Conservation (phyloP, 2,329 filamentous ascomycete species). For the Dactylellina haptotyla region DNA sequence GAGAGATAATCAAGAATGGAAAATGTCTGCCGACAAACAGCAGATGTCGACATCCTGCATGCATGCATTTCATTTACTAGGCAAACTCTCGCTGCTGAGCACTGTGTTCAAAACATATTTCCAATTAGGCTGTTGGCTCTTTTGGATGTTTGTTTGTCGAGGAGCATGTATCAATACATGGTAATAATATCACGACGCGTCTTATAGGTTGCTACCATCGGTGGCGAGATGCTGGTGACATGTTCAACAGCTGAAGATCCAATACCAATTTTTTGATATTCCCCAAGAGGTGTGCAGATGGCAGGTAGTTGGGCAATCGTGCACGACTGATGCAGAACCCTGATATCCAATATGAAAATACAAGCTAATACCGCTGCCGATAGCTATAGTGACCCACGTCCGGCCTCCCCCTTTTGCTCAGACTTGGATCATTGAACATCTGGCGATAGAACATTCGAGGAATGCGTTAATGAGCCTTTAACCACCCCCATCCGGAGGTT, state of each 20-base stretch:
- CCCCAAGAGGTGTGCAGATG: too few relatives aligned
- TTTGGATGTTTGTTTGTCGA: conserved; percentile 6
- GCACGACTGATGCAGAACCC: not conserved
- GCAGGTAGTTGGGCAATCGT: not conserved
- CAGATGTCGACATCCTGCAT: conserved; percentile 54
- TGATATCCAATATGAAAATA: conserved; percentile 10
- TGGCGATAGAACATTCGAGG: conserved; percentile 8
- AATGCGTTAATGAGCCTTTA: conserved; percentile 13
- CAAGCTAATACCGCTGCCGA: too few relatives aligned
- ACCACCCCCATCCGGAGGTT: not conserved
- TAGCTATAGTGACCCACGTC: too few relatives aligned
- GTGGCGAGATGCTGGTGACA: conserved; percentile 50
- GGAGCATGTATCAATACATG: conserved; percentile 22
- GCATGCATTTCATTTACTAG: conserved; percentile 45
- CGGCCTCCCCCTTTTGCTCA: not conserved
- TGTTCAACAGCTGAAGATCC: conserved; percentile 36
- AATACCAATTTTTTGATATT: not conserved
- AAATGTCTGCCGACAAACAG: conserved; percentile 45
- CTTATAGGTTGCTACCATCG: conserved; percentile 17
- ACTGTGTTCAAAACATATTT: not conserved
- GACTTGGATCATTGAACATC: not conserved
- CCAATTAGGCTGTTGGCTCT: conserved; percentile 15
- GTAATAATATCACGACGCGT: conserved; percentile 35
- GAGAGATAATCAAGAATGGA: conserved; percentile 36
- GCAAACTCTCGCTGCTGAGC: conserved; percentile 11